These are phyloP conservation scores for Cyclotella kingstonii DNA, from an alignment of 108 stramenopile genomes.

Conservation along the genomic window DNA sequence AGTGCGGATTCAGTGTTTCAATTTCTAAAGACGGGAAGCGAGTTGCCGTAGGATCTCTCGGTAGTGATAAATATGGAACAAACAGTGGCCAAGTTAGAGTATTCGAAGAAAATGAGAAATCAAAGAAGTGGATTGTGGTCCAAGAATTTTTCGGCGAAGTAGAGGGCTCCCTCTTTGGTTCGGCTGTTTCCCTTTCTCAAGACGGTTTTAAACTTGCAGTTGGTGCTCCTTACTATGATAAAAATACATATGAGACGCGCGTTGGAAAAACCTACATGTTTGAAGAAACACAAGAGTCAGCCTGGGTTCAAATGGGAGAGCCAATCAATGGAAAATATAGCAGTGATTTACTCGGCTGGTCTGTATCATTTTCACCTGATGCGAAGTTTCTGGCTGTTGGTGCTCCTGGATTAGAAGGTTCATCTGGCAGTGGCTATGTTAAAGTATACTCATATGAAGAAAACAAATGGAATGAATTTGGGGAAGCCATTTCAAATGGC, in stretches of 20 bases:
- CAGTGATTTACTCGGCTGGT: constrained; percentile 39
- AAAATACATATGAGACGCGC: constrained; percentile 31
- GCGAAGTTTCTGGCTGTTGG: constrained; percentile 35
- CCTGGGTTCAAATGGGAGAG: constrained; percentile 34
- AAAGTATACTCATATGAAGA: constrained; percentile 35
- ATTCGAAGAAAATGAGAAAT: constrained; percentile 31
- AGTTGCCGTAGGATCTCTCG: constrained; percentile 46
- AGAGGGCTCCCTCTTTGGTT: constrained; percentile 51
- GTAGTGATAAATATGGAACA: constrained; percentile 42
- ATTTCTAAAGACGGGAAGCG: constrained; percentile 38
- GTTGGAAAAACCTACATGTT: constrained; percentile 46
- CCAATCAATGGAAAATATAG: constrained; percentile 27
- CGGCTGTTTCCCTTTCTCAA: constrained; percentile 48
- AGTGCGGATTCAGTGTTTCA: constrained; percentile 48
- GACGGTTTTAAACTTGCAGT: constrained; percentile 58
- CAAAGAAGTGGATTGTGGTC: constrained; percentile 25
- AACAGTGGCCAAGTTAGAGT: constrained; percentile 46
- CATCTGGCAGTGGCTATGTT: constrained; percentile 56
- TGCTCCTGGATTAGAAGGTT: constrained; percentile 38
- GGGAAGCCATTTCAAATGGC: constrained; percentile 21
- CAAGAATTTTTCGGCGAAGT: constrained; percentile 35
- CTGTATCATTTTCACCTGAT: constrained; percentile 41
- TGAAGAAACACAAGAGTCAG: constrained; percentile 20
- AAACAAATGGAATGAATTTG: constrained; percentile 22
- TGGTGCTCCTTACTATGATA: constrained; percentile 66